A percentile compares a stretch with the other conserved stretches of the same genome.
Conservation (phyloP, 495 filamentous ascomycete species). For the Penicillium diatomitis region DNA sequence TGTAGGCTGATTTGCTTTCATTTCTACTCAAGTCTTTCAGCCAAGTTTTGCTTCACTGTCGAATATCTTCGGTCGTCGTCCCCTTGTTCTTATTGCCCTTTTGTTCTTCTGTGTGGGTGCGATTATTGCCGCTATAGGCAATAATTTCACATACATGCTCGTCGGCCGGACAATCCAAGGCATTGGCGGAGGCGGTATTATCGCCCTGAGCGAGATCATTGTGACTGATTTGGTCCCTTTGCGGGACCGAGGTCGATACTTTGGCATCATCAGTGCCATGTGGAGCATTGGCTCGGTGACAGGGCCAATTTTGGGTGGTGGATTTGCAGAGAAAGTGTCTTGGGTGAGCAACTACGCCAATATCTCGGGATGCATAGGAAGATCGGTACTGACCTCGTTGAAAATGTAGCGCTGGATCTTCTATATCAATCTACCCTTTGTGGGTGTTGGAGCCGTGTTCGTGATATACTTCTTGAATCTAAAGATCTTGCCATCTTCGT, state of each 20-base stretch:
- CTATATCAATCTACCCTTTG: conserved; percentile 49
- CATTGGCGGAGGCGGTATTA: conserved; percentile 62
- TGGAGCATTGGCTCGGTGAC: conserved; percentile 58
- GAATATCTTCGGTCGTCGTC: conserved; percentile 33
- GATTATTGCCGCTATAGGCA: conserved; percentile 43
- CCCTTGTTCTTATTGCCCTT: conserved; percentile 39
- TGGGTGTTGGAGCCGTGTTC: conserved; percentile 35
- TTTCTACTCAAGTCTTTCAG: conserved; percentile 23
- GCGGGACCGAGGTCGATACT: conserved; percentile 36
- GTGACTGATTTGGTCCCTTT: conserved; percentile 57
- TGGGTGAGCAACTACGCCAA: conserved; percentile 36
- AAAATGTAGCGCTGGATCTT: conserved; percentile 37
- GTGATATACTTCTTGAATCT: conserved; percentile 43
- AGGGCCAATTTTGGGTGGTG: conserved; percentile 62
- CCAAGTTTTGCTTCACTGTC: conserved; percentile 33
- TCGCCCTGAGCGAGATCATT: conserved; percentile 56
- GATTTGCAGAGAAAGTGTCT: conserved; percentile 52
- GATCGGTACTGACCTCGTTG: neutral
- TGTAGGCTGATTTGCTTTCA: no score
- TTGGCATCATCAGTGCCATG: conserved; percentile 44
- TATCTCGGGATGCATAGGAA: neutral
- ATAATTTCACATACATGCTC: conserved; percentile 56
- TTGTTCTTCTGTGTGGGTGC: conserved; percentile 51
- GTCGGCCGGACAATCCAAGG: conserved; percentile 61
- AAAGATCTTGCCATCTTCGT: conserved; percentile 25